Percentiles rank a stretch among this genome's conserved stretches.
Evolutionary conservation across 495 filamentous ascomycete species (phyloP).

Genomic region (Tetracladium setigerum): DNA sequence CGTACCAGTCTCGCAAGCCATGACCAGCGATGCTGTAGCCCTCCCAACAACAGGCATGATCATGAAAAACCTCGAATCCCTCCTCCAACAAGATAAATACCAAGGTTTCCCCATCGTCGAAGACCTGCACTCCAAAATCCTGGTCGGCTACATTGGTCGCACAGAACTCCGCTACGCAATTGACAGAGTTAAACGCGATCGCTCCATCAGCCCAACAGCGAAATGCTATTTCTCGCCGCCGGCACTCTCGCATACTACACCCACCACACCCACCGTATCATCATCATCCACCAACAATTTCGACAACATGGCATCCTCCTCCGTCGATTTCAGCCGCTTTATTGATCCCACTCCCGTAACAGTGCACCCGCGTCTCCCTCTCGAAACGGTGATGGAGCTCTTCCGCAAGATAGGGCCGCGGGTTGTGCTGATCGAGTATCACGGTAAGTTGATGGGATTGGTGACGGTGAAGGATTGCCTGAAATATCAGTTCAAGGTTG

Average conservation of each 20-base stretch:
- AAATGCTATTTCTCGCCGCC: conserved; percentile 70
- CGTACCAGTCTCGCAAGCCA: conserved; percentile 86
- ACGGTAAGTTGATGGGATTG: conserved; percentile 71
- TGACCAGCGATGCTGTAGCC: conserved; percentile 71
- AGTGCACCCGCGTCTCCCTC: conserved; percentile 82
- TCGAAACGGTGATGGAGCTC: conserved; percentile 97
- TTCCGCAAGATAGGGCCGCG: conserved; percentile 98
- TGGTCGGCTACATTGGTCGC: conserved; percentile 90
- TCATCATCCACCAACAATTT: conserved; percentile 37
- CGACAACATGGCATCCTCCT: conserved; percentile 54
- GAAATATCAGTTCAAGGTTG: conserved; percentile 95
- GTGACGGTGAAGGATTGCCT: conserved; percentile 97
- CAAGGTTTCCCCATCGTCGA: conserved; percentile 95
- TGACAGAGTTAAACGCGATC: conserved; percentile 70
- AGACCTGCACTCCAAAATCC: conserved; percentile 55
- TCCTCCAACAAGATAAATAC: conserved; percentile 73
- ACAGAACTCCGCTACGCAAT: conserved; percentile 93
- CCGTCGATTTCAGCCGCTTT: conserved; percentile 79
- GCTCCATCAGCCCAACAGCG: conserved; percentile 54
- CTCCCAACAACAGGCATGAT: conserved; percentile 71
- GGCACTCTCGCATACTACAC: conserved; percentile 33
- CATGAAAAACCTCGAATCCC: conserved; percentile 61
- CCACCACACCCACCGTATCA: conserved; percentile 22
- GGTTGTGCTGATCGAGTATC: conserved; percentile 87
- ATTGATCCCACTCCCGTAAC: conserved; percentile 87